Base-by-base conservation (phyloP, 2,329 filamentous ascomycete species). In the Aspergillus pseudonomiae region DNA sequence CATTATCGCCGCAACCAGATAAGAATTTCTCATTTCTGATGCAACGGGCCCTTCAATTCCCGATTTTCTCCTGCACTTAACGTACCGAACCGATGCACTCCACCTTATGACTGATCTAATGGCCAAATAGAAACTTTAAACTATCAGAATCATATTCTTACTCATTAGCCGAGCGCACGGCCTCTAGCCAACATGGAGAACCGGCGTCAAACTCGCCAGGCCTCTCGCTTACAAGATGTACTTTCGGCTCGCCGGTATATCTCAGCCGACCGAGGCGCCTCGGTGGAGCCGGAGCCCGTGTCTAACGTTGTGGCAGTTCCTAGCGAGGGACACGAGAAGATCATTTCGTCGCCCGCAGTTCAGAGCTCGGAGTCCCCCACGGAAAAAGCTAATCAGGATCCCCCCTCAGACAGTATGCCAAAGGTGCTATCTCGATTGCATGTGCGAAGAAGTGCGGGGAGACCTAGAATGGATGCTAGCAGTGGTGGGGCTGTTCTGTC, bases 401-500 rank as follows among this genome's bases (percentile, higher is more conserved):
- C 19, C 4, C 10, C 30, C 28, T 19, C 52, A 10, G n/a, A 36
- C 5, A 24, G 4, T 26, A 36, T 50, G n/a, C 19, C 52, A 16
- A 36, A 54, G 19, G 10, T 19, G 5, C 28, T n/a, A 10, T 54
- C 52, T 21, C 30, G 52, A 54, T 36, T 34, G 11, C 28, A 54
- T 12, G 52, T 36, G 30, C 30, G 30, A 2, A 34, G 52, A 19
- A 54, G 52, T 36, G 12, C 30, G 6, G 52, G 52, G 4, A 54
- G 52, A 28, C 52, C 52, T 26, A 34, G 52, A 19, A 19, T 54
- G 32, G 52, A 54, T 24, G 28, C 30, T 16, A 14, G 10, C 19
- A 54, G 9, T 50, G 46, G 30, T 54, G 52, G 30, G n/a, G 52
- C 36, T 32, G 19, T 58, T 21, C 7, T 58, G 24, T 58, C 56